phyloP scores from a whole-genome alignment of 129 eudicot genomes.

The Oenanthe sinensis region DNA sequence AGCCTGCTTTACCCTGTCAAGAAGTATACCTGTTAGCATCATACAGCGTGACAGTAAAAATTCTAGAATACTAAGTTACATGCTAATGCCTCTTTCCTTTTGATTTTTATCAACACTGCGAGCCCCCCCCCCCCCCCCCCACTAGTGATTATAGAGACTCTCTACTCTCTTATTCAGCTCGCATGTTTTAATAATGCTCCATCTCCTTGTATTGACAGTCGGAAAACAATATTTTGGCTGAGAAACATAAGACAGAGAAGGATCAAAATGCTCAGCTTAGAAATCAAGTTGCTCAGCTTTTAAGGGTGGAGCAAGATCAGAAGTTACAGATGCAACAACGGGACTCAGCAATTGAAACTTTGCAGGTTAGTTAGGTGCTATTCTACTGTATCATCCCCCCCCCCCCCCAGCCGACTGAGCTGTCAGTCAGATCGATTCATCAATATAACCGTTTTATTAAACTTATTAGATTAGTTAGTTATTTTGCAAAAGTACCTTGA shows the following conservation, averaged over 20 bases:
- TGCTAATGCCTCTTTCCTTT: neutral
- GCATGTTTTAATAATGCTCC: constrained; percentile 8
- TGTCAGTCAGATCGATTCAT: neutral
- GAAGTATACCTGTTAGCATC: neutral
- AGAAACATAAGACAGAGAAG: constrained; percentile 71
- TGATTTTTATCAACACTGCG: neutral
- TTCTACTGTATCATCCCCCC: neutral
- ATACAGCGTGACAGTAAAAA: neutral
- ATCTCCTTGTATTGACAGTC: constrained; percentile 33
- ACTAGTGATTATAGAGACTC: constrained; percentile 1
- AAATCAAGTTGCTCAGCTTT: constrained; percentile 65
- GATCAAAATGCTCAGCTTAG: constrained; percentile 75
- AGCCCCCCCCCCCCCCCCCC: neutral
- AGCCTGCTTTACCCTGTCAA: neutral
- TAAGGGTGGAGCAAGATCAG: constrained; percentile 72
- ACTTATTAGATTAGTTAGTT: neutral
- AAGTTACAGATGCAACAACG: constrained; percentile 63
- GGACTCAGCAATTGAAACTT: constrained; percentile 62
- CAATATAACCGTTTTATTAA: neutral
- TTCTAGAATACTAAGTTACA: neutral
- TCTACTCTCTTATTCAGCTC: neutral
- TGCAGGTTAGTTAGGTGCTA: constrained; percentile 52
- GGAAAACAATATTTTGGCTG: constrained; percentile 69
- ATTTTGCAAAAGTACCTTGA: neutral
- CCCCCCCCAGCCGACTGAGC: neutral